Percentiles rank a stretch among this genome's conserved stretches.
Evolutionary conservation across 441 rosid genomes (phyloP).

Genomic region (Hypseocharis bilobata): DNA sequence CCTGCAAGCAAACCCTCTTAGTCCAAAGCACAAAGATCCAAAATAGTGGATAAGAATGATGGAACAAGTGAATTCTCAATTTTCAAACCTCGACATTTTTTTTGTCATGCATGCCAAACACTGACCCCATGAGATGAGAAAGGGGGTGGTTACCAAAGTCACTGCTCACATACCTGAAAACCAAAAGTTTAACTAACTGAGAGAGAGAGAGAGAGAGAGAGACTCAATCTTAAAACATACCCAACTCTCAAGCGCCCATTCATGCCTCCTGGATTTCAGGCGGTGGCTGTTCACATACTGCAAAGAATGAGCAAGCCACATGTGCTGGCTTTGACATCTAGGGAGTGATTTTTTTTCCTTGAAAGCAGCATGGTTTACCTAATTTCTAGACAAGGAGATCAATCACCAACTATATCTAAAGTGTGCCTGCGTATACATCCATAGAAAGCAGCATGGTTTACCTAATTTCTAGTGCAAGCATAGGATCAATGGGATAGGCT

Average conservation of each 20-base stretch:
- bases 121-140: constrained; percentile 98
- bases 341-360: background rate
- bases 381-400: constrained; percentile 12
- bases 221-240: constrained; percentile 22
- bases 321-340: background rate
- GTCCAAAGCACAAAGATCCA: background rate
- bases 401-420: background rate
- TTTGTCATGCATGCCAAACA: constrained; percentile 91
- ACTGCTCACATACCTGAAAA: constrained; percentile 58
- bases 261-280: constrained; percentile 45
- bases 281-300: constrained; percentile 36
- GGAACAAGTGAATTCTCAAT: background rate
- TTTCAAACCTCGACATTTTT: constrained; percentile 68
- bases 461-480: constrained; percentile 97
- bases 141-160: constrained; percentile 95
- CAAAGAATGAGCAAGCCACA: constrained; percentile 60
- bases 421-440: background rate
- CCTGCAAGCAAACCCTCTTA: constrained; percentile 28
- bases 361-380: no score
- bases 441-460: constrained; percentile 12
- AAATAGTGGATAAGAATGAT: background rate
- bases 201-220: background rate
- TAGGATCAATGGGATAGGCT: constrained; percentile 89
- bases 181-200: background rate
- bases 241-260: constrained; percentile 76